Evolutionary conservation across 768 basidiomycete species (phyloP).

Genomic region (Boletus rubescentipes): DNA sequence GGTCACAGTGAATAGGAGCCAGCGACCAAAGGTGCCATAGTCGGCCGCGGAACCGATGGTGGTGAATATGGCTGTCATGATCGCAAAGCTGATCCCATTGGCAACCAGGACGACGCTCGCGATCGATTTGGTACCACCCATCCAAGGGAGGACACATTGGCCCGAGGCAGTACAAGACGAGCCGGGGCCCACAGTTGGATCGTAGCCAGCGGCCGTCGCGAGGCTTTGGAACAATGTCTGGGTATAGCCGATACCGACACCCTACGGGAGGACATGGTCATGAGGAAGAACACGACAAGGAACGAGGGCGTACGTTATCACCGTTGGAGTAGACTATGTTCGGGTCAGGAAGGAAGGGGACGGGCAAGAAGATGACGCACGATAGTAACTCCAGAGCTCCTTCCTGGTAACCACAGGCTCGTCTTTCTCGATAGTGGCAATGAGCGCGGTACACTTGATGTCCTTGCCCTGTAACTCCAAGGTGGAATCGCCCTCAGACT

Average conservation of each 20-base stretch:
- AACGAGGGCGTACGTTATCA: constrained; percentile 54
- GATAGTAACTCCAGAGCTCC: constrained; percentile 81
- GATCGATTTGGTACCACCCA: constrained; percentile 68
- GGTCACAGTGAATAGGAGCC: constrained; percentile 71
- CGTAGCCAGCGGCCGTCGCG: constrained; percentile 70
- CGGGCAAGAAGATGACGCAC: constrained; percentile 32
- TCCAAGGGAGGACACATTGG: constrained; percentile 78
- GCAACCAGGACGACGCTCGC: constrained; percentile 75
- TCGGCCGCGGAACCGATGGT: constrained; percentile 55
- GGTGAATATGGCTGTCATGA: constrained; percentile 82
- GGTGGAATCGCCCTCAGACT: too few species aligned
- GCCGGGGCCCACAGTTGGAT: constrained; percentile 66
- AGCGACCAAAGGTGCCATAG: constrained; percentile 59
- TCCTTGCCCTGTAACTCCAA: too few species aligned
- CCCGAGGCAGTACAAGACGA: constrained; percentile 70
- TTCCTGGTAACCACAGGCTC: constrained; percentile 70
- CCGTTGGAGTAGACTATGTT: constrained; percentile 76
- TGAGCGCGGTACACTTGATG: constrained; percentile 28
- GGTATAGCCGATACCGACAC: constrained; percentile 64
- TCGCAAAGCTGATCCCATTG: constrained; percentile 73
- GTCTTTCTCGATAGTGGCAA: constrained; percentile 43
- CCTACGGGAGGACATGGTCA: constrained; percentile 36
- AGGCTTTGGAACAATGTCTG: constrained; percentile 75
- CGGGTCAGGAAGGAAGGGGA: neutral
- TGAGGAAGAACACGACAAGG: neutral